phyloP scores from a whole-genome alignment of 2,329 filamentous ascomycete genomes.

The Cadophora sp. region DNA sequence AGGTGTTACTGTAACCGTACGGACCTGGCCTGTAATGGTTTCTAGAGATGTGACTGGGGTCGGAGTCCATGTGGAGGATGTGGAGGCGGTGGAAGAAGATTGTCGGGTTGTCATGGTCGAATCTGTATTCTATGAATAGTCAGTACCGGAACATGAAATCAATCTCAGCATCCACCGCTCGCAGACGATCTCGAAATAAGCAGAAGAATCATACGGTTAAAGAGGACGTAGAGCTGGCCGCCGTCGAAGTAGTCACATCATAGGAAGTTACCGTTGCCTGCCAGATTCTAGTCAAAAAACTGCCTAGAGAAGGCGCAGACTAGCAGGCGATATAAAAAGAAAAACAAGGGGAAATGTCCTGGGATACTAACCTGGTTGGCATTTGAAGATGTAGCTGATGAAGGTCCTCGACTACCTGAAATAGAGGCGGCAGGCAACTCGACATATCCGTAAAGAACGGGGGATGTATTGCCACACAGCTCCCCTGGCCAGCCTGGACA shows the following conservation, averaged over 20 bases:
- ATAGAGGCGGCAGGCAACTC: conserved; percentile 56
- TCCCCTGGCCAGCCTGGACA: conserved; percentile 76
- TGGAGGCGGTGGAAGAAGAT: conserved; percentile 17
- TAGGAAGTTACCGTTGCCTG: conserved; percentile 44
- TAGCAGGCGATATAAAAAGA: conserved; percentile 9
- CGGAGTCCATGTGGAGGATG: conserved; percentile 44
- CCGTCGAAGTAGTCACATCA: conserved; percentile 33
- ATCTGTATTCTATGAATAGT: conserved; percentile 16
- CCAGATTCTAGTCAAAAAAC: conserved; percentile 43
- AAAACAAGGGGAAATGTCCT: neutral
- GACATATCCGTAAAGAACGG: conserved; percentile 70
- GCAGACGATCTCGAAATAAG: neutral
- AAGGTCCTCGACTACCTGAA: conserved; percentile 58
- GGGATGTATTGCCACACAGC: conserved; percentile 63
- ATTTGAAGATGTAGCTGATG: conserved; percentile 30
- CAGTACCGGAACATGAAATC: conserved; percentile 2
- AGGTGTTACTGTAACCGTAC: conserved; percentile 61
- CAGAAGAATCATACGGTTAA: conserved; percentile 48
- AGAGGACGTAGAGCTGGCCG: conserved; percentile 34
- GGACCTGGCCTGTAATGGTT: conserved; percentile 63
- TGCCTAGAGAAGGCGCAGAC: conserved; percentile 37
- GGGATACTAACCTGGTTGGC: conserved; percentile 37
- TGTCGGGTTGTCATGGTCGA: conserved; percentile 7
- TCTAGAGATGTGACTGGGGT: conserved; percentile 50
- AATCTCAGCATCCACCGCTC: neutral